A percentile compares a stretch with the other conserved stretches of the same genome.
These are phyloP conservation scores for Cladosporium halotolerans DNA, from an alignment of 2,329 filamentous ascomycete species.

Conservation along the genomic window DNA sequence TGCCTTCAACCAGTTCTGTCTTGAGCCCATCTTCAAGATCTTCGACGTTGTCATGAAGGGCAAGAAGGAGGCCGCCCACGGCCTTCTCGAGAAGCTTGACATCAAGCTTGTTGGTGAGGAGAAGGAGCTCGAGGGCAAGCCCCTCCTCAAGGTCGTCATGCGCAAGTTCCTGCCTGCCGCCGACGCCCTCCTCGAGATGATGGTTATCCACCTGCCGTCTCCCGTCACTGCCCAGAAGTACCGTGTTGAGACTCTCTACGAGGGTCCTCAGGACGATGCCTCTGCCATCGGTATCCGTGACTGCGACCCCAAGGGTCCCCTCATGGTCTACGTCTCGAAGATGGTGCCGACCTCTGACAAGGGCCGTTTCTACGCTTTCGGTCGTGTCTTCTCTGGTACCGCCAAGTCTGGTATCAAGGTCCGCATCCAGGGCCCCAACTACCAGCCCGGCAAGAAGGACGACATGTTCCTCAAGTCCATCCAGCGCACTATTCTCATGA, in stretches of 20 bases:
- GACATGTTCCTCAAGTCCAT: slow-evolving; percentile 99
- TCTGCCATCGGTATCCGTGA: slow-evolving; percentile 94
- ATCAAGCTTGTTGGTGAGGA: slow-evolving; percentile 87
- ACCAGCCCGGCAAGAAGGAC: slow-evolving; percentile 95
- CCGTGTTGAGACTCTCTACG: slow-evolving; percentile 97
- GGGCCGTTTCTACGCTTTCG: slow-evolving; percentile 99
- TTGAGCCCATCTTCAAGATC: slow-evolving; percentile 99
- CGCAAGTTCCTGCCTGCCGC: slow-evolving; percentile 97
- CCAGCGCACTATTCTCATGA: slow-evolving; percentile 99
- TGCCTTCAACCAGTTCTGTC: slow-evolving; percentile 99
- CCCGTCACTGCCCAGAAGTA: slow-evolving; percentile 94
- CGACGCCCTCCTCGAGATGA: slow-evolving; percentile 98
- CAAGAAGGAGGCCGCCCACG: slow-evolving; percentile 87
- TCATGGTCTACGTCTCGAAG: slow-evolving; percentile 99
- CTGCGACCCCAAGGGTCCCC: slow-evolving; percentile 94
- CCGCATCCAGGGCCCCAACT: slow-evolving; percentile 99
- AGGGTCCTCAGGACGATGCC: slow-evolving; percentile 90
- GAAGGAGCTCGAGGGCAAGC: slow-evolving; percentile 92
- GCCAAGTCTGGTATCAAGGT: slow-evolving; percentile 97
- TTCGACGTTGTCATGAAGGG: slow-evolving; percentile 96
- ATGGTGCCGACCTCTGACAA: slow-evolving; percentile 99
- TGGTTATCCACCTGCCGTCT: slow-evolving; percentile 98
- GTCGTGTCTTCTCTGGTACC: slow-evolving; percentile 99
- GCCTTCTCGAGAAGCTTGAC: slow-evolving; percentile 83
- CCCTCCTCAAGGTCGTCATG: slow-evolving; percentile 96